phyloP scores from a whole-genome alignment of 2,329 filamentous ascomycete species.

The Beauveria varroae region DNA sequence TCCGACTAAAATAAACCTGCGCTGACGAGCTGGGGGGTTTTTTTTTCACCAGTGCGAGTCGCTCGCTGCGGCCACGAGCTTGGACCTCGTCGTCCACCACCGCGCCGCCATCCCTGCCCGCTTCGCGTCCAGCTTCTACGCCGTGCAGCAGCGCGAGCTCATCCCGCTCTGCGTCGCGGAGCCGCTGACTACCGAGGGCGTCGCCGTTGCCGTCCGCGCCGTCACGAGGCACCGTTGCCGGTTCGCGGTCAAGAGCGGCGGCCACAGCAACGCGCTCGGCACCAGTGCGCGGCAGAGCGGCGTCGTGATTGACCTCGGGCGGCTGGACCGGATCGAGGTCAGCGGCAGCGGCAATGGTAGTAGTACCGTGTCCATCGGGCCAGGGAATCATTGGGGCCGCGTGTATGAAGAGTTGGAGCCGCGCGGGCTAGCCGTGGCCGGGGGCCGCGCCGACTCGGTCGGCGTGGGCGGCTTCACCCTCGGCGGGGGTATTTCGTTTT shows the following conservation, averaged over 20 bases:
- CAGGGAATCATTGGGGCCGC: not conserved
- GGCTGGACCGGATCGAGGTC: not conserved
- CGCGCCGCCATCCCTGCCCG: not conserved
- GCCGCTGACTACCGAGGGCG: not conserved
- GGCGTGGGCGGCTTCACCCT: conserved; percentile 2
- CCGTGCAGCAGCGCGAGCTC: not conserved
- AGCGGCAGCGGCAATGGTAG: not conserved
- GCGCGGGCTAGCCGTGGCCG: not conserved
- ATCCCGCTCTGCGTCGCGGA: not conserved
- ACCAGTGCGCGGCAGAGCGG: not conserved
- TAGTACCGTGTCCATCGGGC: not conserved
- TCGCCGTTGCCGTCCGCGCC: not conserved
- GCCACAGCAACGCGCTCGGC: not conserved
- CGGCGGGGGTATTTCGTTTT: conserved; percentile 33
- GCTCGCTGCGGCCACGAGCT: not conserved
- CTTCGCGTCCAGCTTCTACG: not conserved
- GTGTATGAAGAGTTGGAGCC: not conserved
- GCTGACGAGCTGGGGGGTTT: too few relatives aligned
- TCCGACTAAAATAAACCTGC: too few relatives aligned
- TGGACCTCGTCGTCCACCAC: not conserved
- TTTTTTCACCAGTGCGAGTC: not conserved
- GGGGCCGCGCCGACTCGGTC: not conserved
- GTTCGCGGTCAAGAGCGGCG: conserved; percentile 2
- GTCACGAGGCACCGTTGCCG: not conserved
- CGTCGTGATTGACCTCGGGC: not conserved